A percentile compares a stretch with the other conserved stretches of the same genome.
Evolutionary conservation across 306 rosid genomes (phyloP).

Genomic region (Malus sylvestris): DNA sequence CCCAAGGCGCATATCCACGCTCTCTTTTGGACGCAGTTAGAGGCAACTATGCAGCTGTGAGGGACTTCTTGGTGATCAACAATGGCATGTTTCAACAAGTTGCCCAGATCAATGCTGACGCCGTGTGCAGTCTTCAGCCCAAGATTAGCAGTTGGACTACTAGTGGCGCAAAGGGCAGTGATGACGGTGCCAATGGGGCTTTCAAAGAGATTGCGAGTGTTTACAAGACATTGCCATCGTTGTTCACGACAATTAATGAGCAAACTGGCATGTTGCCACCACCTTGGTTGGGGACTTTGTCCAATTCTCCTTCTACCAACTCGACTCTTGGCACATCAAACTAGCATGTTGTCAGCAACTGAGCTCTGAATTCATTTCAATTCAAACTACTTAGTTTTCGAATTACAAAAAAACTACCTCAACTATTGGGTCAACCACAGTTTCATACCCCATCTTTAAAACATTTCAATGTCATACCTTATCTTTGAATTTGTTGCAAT

Average conservation of each 20-base stretch:
- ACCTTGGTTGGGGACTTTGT: slow-evolving; percentile 29
- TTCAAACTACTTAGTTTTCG: too few relatives aligned
- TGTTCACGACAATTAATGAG: slow-evolving; percentile 28
- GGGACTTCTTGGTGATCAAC: slow-evolving; percentile 30
- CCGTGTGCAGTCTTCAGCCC: slow-evolving; percentile 22
- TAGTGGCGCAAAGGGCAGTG: not conserved
- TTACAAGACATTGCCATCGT: slow-evolving; percentile 27
- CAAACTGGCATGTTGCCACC: slow-evolving; percentile 37
- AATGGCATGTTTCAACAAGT: slow-evolving; percentile 23
- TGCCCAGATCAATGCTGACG: slow-evolving; percentile 28
- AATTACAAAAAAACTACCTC: too few relatives aligned
- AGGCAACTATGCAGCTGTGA: slow-evolving; percentile 17
- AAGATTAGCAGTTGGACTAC: slow-evolving; percentile 31
- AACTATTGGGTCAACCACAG: too few relatives aligned
- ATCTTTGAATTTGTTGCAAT: too few relatives aligned
- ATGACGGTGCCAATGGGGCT: not conserved
- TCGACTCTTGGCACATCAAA: not conserved
- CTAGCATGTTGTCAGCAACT: too few relatives aligned
- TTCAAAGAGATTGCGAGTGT: slow-evolving; percentile 22
- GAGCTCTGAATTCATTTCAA: too few relatives aligned
- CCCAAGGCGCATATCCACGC: slow-evolving; percentile 24
- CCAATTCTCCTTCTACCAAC: not conserved
- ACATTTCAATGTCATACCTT: too few relatives aligned
- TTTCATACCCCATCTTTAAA: too few relatives aligned
- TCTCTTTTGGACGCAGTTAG: slow-evolving; percentile 7